Evolutionary conservation across 148 eudicot genomes (phyloP).

Genomic region (Cornus kousa): DNA sequence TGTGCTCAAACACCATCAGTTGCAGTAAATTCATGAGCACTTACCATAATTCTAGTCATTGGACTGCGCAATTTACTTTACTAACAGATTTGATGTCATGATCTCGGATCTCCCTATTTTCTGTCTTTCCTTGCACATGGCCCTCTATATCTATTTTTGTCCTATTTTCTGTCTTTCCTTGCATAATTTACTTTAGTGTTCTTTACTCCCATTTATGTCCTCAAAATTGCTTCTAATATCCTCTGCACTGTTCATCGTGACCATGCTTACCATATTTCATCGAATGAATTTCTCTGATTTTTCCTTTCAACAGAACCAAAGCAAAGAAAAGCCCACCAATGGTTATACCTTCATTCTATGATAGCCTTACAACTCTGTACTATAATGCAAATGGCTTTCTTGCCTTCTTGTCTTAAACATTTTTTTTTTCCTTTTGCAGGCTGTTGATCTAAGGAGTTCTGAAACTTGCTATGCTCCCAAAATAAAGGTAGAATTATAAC

Average conservation of each 20-base stretch:
- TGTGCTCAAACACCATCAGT: neutral
- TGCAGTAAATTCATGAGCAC: neutral
- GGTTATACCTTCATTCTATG: neutral
- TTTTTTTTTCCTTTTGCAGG: constrained; percentile 38
- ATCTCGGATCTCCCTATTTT: too few species aligned
- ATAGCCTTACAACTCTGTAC: neutral
- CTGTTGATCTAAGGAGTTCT: constrained; percentile 69
- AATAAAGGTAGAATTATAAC: constrained; percentile 37
- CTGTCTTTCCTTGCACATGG: too few species aligned
- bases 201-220: too few species aligned
- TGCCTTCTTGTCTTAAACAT: constrained; percentile 9
- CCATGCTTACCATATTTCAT: too few species aligned
- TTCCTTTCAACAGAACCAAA: too few species aligned
- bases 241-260: neutral
- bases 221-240: neutral
- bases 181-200: too few species aligned
- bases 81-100: too few species aligned
- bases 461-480: constrained; percentile 39
- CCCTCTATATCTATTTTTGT: too few species aligned
- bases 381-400: neutral
- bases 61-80: neutral
- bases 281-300: too few species aligned
- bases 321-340: neutral
- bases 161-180: too few species aligned
- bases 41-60: neutral